These are phyloP conservation scores for Candida palmyrensis DNA, from an alignment of 805 yeast genomes.

Conservation along the genomic window DNA sequence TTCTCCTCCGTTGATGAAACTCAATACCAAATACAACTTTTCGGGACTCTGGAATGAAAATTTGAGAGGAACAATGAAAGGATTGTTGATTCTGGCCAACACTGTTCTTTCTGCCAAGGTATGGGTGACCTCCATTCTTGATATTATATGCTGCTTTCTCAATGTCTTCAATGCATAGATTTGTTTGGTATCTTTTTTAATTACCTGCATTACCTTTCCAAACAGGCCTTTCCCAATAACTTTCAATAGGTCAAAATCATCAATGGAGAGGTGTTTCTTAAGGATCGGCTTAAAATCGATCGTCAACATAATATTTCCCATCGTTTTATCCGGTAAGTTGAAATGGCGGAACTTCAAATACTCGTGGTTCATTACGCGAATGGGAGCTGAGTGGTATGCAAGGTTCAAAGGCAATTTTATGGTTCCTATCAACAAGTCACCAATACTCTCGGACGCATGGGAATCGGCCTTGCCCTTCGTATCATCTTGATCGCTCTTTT, in stretches of 20 bases:
- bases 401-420: slow-evolving; percentile 57
- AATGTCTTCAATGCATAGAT: slow-evolving; percentile 92
- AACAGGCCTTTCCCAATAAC: slow-evolving; percentile 98
- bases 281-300: slow-evolving; percentile 64
- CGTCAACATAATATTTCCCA: slow-evolving; percentile 55
- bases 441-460: slow-evolving; percentile 23
- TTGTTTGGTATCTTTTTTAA: slow-evolving; percentile 91
- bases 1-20: slow-evolving; percentile 97
- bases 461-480: not conserved
- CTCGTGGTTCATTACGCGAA: slow-evolving; percentile 63
- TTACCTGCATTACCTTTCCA: slow-evolving; percentile 98
- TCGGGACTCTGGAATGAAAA: slow-evolving; percentile 97
- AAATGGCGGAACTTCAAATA: slow-evolving; percentile 27
- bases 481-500: slow-evolving; percentile 3
- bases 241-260: slow-evolving; percentile 87
- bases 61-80: slow-evolving; percentile 93
- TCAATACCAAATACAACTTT: slow-evolving; percentile 81
- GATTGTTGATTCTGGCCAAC: slow-evolving; percentile 85
- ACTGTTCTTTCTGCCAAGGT: slow-evolving; percentile 96
- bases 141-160: slow-evolving; percentile 89
- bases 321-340: slow-evolving; percentile 36
- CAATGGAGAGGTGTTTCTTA: slow-evolving; percentile 69
- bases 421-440: slow-evolving; percentile 76
- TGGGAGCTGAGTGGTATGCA: slow-evolving; percentile 42
- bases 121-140: slow-evolving; percentile 91